Conservation (phyloP, 768 basidiomycete species). For the Suillus sp. region DNA sequence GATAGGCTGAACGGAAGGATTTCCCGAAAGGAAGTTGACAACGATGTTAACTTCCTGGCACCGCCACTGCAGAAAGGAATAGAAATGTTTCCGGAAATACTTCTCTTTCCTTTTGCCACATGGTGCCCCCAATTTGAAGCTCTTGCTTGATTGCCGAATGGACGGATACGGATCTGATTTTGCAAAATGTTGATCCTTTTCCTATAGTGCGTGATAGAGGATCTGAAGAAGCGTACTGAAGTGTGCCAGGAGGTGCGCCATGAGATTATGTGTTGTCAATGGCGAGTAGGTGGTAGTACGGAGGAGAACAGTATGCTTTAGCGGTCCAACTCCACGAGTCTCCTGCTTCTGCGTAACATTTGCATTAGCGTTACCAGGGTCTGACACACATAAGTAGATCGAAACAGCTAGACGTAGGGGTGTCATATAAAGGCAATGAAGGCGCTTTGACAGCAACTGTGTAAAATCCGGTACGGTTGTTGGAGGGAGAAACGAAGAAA, state of each 20-base stretch:
- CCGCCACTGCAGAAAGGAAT: slow-evolving; percentile 31
- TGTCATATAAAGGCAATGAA: slow-evolving; percentile 31
- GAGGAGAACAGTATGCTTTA: slow-evolving; percentile 44
- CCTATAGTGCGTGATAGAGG: slow-evolving; percentile 57
- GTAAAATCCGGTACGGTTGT: slow-evolving; percentile 69
- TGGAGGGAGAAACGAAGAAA: slow-evolving; percentile 81
- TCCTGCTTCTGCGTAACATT: background rate
- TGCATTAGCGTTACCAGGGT: slow-evolving; percentile 42
- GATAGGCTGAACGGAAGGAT: slow-evolving; percentile 21
- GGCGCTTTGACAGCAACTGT: slow-evolving; percentile 56
- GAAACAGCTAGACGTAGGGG: slow-evolving; percentile 41
- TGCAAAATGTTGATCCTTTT: slow-evolving; percentile 55
- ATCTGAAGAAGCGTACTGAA: slow-evolving; percentile 65
- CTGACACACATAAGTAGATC: slow-evolving; percentile 39
- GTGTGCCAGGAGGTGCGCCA: slow-evolving; percentile 41
- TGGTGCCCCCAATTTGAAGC: slow-evolving; percentile 32
- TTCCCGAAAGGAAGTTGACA: slow-evolving; percentile 44
- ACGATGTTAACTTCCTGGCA: slow-evolving; percentile 36
- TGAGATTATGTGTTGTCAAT: slow-evolving; percentile 38
- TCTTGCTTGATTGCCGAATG: slow-evolving; percentile 16
- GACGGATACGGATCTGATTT: slow-evolving; percentile 54
- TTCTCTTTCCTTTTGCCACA: slow-evolving; percentile 39
- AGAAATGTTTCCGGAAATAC: slow-evolving; percentile 34
- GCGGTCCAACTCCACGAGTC: slow-evolving; percentile 11
- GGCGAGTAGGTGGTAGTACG: slow-evolving; percentile 32